Evolutionary conservation across 192 early-diverging fungal species (phyloP), one percentile per base, ranked within the genome.

Genomic region (Paraglomus brasilianum): DNA sequence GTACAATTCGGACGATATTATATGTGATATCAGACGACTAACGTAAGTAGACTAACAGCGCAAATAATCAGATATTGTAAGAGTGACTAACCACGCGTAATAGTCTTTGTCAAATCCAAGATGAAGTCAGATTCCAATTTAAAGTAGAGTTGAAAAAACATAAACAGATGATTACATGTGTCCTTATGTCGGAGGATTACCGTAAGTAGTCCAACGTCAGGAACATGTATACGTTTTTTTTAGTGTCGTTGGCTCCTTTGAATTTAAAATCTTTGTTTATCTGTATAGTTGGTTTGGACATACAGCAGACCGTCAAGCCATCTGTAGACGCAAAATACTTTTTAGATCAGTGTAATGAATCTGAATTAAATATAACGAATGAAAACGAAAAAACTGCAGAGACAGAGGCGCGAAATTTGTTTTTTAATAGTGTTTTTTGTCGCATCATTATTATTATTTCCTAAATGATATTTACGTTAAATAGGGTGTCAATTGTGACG

Each of bases 11-110:
- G 64, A 68, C 14, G 42, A 49, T 38, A 55, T 58, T 14, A 24
- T 75, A 13, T 53, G 71, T n/a, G 74, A 75, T 42, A 72, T 72
- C 44, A 63, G 74, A 22, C 74, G 70, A n/a, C 38, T 72, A 36
- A 36, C 58, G 74, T 72, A 75, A 58, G 57, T 69, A n/a, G 7
- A 19, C 46, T 49, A n/a, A n/a, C n/a, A n/a, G n/a, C n/a, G n/a
- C n/a, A n/a, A n/a, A n/a, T n/a, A n/a, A n/a, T n/a, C n/a, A n/a
- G n/a, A n/a, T n/a, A n/a, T n/a, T n/a, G n/a, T n/a, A n/a, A n/a
- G n/a, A n/a, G n/a, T n/a, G n/a, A n/a, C n/a, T n/a, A n/a, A n/a
- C n/a, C n/a, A n/a, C n/a, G n/a, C n/a, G n/a, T n/a, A n/a, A 48
- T 47, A 75, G 74, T 6, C 39, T 75, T 43, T 67, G 38, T 1